Evolutionary conservation across 169 alveolate genomes (phyloP).

Genomic region (Perkinsus chesapeaki): DNA sequence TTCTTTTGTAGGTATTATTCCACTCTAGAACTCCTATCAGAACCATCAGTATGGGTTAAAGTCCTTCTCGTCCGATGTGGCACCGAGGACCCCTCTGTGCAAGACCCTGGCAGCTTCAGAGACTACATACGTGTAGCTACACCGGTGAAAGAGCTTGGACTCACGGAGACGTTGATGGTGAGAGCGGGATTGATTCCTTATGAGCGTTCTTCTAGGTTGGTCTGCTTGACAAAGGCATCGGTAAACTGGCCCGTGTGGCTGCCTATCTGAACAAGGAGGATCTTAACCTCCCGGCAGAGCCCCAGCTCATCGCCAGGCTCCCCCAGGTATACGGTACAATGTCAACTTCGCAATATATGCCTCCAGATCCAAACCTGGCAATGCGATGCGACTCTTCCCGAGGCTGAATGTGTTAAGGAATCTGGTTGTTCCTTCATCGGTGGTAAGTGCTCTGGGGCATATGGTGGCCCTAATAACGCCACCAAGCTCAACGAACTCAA

Average conservation of each 20-base stretch:
- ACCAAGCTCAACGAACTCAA: neutral
- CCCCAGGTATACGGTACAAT: neutral
- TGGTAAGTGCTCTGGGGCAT: neutral
- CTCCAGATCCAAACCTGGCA: neutral
- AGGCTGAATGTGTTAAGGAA: neutral
- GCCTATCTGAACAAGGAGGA: neutral
- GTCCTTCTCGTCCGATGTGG: neutral
- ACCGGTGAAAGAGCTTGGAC: neutral
- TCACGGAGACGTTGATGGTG: neutral
- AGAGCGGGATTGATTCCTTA: neutral
- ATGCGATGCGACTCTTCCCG: neutral
- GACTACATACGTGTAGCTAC: neutral
- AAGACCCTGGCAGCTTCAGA: neutral
- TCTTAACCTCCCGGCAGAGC: neutral
- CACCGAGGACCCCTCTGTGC: neutral
- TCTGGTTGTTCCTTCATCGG: neutral
- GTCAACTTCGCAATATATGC: too few relatives aligned
- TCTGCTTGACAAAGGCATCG: neutral
- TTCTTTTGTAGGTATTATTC: neutral
- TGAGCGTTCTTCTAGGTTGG: neutral
- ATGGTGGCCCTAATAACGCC: neutral
- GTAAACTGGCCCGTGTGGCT: neutral
- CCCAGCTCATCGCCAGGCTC: neutral
- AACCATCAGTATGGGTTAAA: neutral
- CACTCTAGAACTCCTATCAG: neutral